Percentiles rank a stretch among this genome's conserved stretches.
Conservation (phyloP, 2,329 filamentous ascomycete species). For the Fusarium vanettenii region DNA sequence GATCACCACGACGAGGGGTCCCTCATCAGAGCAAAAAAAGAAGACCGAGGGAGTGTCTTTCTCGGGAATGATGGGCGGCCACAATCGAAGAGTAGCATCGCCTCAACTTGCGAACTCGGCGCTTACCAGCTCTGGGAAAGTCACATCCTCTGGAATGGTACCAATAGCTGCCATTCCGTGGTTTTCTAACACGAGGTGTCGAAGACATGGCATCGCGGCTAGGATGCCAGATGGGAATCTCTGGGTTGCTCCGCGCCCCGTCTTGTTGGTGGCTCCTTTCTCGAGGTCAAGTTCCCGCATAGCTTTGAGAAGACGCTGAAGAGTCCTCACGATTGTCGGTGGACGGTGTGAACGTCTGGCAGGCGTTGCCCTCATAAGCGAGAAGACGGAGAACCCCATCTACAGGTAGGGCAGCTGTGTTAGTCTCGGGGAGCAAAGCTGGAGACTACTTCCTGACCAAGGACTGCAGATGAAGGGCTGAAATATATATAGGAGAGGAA, state of each 20-base stretch:
- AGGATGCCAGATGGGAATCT: neutral
- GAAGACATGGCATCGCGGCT: no score
- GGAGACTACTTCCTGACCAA: fast-evolving
- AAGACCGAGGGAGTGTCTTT: neutral
- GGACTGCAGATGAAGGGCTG: neutral
- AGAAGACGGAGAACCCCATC: neutral
- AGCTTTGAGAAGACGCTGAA: neutral
- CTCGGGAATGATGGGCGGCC: neutral
- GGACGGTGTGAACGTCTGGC: neutral
- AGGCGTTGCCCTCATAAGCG: neutral
- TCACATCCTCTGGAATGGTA: no score
- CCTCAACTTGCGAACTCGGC: neutral
- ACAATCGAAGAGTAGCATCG: neutral
- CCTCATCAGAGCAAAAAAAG: no score
- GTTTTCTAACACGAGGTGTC: no score
- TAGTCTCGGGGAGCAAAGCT: neutral
- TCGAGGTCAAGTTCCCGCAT: neutral
- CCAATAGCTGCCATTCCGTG: no score
- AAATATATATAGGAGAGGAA: neutral
- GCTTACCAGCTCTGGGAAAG: no score
- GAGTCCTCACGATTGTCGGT: neutral
- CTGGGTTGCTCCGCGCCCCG: neutral
- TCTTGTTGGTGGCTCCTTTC: neutral
- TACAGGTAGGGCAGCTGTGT: neutral
- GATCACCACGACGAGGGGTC: no score